Evolutionary conservation across 1,284 basidiomycete genomes (phyloP).

Genomic region (Marasmius sp.): DNA sequence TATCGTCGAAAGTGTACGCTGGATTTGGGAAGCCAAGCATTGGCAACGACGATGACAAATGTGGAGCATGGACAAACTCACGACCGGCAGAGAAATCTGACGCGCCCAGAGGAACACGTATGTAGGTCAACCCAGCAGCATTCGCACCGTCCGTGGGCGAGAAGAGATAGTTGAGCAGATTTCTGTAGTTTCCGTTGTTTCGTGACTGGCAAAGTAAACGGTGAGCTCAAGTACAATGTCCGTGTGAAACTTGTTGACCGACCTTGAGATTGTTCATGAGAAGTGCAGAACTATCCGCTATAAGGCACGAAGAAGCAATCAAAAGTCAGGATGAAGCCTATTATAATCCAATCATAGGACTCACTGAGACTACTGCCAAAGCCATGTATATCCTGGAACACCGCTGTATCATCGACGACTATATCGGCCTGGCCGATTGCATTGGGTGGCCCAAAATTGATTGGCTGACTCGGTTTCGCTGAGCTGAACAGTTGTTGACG

Average conservation of each 20-base stretch:
- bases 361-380: conserved; percentile 52
- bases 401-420: conserved; percentile 39
- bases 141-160: conserved; percentile 45
- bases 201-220: conserved; percentile 25
- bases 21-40: not conserved
- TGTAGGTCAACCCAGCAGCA: conserved; percentile 48
- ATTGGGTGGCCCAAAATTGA: conserved; percentile 51
- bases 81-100: conserved; percentile 53
- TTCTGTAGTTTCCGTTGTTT: conserved; percentile 46
- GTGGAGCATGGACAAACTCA: conserved; percentile 18
- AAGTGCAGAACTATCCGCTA: conserved; percentile 54
- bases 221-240: not conserved
- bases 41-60: not conserved
- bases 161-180: conserved; percentile 45
- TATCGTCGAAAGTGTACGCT: conserved; percentile 53
- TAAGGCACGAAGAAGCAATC: not conserved
- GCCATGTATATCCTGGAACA: conserved; percentile 48
- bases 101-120: conserved; percentile 53
- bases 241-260: not conserved
- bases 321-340: not conserved
- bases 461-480: conserved; percentile 43
- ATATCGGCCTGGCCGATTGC: conserved; percentile 47
- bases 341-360: conserved; percentile 12
- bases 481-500: conserved; percentile 48
- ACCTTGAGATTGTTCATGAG: conserved; percentile 52